These are phyloP conservation scores for Lepidium sativum DNA, from an alignment of 345 rosid species.

Conservation along the genomic window DNA sequence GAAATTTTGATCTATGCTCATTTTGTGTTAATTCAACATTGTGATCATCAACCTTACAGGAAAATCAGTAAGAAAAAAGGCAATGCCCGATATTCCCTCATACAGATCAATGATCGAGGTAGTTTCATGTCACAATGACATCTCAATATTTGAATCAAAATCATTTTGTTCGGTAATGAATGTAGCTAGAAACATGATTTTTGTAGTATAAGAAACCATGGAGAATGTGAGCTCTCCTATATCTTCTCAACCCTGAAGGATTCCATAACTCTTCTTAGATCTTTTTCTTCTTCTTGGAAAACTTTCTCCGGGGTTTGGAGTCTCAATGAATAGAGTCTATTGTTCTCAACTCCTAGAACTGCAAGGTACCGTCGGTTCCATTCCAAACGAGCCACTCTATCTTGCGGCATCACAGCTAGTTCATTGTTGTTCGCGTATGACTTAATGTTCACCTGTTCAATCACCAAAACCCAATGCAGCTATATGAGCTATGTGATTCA, in stretches of 20 bases:
- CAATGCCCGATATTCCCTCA: too few species aligned
- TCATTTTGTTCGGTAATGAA: not conserved
- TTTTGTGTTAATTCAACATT: too few species aligned
- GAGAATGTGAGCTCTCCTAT: conserved; percentile 1
- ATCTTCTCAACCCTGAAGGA: conserved; percentile 84
- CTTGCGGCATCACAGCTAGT: conserved; percentile 88
- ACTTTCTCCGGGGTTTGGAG: conserved; percentile 87
- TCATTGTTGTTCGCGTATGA: conserved; percentile 87
- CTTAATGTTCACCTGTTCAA: conserved; percentile 73
- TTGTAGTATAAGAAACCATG: not conserved
- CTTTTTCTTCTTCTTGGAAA: conserved; percentile 71
- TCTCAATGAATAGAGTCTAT: conserved; percentile 65
- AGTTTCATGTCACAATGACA: not conserved
- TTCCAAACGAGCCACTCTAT: conserved; percentile 71
- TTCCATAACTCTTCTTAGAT: conserved; percentile 77
- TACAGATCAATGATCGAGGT: not conserved
- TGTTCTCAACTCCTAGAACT: conserved; percentile 75
- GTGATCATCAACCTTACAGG: too few species aligned
- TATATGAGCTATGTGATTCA: not conserved
- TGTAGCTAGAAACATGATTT: not conserved
- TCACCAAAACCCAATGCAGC: not conserved
- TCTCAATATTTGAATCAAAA: not conserved
- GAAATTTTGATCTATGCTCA: too few species aligned
- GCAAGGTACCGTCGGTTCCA: conserved; percentile 88
- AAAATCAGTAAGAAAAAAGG: too few species aligned